Percentiles rank a stretch among this genome's conserved stretches.
Conservation (phyloP, 305 asterid genomes). For the Rubia occidens region DNA sequence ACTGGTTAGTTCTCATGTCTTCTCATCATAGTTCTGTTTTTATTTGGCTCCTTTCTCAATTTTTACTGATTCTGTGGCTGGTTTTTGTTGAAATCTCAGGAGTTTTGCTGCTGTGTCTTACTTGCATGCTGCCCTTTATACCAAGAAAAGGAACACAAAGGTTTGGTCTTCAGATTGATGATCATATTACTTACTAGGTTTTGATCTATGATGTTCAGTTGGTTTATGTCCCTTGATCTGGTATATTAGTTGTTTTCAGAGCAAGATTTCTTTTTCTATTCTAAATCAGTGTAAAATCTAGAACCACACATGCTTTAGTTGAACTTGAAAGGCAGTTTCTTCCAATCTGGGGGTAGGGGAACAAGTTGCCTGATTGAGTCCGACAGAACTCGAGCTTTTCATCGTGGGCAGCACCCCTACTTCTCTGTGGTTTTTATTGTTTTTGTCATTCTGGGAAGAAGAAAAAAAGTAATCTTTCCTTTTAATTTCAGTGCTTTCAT, state of each 20-base stretch:
- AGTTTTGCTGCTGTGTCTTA: background rate
- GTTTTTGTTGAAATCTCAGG: background rate
- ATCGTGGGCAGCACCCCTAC: background rate
- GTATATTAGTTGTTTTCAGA: background rate
- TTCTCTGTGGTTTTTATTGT: background rate
- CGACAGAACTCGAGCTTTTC: background rate
- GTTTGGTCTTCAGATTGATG: background rate
- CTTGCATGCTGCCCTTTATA: background rate
- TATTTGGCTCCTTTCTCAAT: background rate
- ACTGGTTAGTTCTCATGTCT: conserved; percentile 18
- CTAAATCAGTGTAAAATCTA: background rate
- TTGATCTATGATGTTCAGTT: background rate
- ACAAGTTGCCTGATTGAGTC: conserved; percentile 5
- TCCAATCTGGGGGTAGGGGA: conserved; percentile 1
- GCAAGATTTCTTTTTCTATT: conserved; percentile 4
- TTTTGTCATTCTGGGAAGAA: background rate
- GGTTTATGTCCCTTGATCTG: background rate
- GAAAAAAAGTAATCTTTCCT: background rate
- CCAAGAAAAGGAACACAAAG: conserved; percentile 6
- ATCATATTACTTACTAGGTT: background rate
- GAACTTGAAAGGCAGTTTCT: background rate
- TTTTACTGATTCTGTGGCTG: background rate
- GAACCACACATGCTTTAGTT: background rate
- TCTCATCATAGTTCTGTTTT: conserved; percentile 5
- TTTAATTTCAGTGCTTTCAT: background rate